Evolutionary conservation across 768 basidiomycete genomes (phyloP), one percentile per base, ranked within the genome.

Genomic region (Lactarius akahatsu): DNA sequence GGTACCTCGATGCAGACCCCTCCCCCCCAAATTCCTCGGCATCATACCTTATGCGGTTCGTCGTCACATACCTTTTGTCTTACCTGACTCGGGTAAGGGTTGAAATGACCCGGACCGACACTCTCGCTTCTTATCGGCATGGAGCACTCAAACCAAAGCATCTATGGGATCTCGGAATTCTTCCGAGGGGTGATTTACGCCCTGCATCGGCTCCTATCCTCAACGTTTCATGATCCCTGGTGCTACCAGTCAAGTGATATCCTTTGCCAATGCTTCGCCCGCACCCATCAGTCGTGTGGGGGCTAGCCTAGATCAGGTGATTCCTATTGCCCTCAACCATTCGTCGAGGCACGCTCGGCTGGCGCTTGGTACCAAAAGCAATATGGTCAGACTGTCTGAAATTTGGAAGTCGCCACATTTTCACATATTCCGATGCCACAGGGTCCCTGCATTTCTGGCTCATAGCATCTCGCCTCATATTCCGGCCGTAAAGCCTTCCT

Each of bases 161-260:
- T 36, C n/a, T 54, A 28, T 58, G 56, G 28, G 30, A 43, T 63
- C 32, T 55, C 57, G 56, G 54, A 50, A 63, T 54, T 36, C 40
- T n/a, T 40, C 9, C 58, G 13, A 10, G 34, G 26, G 18, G 23
- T 55, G n/a, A 56, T 61, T 38, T 41, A 52, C 13, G 16, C 26
- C 36, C 61, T 10, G 36, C 47, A 40, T 62, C 30, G 56, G 28
- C 60, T 43, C 59, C 32, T 58, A 36, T 47, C n/a, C n/a, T 40
- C n/a, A 13, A 20, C 20, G 45, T 30, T 61, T 47, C 41, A 34
- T 57, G 38, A 47, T 18, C 16, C 10, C 43, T 43, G 32, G 34
- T 23, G 20, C 38, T 45, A 40, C 30, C 57, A 10, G 30, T 58
- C 47, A 59, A 54, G 18, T 38, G 28, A 57, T 38, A 28, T 52